A percentile compares a stretch with the other conserved stretches of the same genome.
These are phyloP conservation scores for Rhizopogon salebrosus DNA, from an alignment of 768 basidiomycete genomes.

Conservation along the genomic window DNA sequence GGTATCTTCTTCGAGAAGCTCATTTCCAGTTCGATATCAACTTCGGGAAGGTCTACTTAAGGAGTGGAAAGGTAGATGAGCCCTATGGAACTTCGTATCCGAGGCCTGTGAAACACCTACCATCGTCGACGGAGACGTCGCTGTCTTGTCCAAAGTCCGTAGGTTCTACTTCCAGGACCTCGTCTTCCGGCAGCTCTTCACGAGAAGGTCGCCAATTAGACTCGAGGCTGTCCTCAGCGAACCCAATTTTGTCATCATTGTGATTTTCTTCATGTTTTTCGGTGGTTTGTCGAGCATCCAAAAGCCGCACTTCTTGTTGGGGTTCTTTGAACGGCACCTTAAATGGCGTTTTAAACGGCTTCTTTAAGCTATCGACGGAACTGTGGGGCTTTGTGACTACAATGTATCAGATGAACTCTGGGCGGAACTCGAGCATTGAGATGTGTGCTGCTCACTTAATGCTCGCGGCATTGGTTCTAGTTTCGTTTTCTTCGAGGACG, in stretches of 20 bases:
- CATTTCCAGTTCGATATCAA: constrained; percentile 33
- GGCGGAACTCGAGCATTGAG: neutral
- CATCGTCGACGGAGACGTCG: too few species aligned
- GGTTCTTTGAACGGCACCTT: constrained; percentile 31
- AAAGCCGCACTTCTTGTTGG: constrained; percentile 3
- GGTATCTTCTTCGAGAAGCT: constrained; percentile 38
- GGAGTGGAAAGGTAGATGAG: constrained; percentile 3
- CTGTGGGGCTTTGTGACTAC: constrained; percentile 44
- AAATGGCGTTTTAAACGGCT: constrained; percentile 47
- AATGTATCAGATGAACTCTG: neutral
- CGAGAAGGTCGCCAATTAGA: constrained; percentile 4
- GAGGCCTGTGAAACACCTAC: neutral
- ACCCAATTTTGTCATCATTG: neutral
- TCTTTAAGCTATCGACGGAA: constrained; percentile 36
- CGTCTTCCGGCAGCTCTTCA: neutral
- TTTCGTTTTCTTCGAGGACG: constrained; percentile 18
- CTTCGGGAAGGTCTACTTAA: constrained; percentile 18
- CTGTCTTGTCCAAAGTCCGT: neutral
- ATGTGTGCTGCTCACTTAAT: constrained; percentile 13
- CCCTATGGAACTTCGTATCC: neutral
- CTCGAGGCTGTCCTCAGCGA: constrained; percentile 5
- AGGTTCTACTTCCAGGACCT: neutral
- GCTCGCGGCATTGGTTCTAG: constrained; percentile 16
- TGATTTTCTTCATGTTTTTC: neutral
- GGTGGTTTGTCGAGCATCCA: neutral